A percentile compares a stretch with the other conserved stretches of the same genome.
These are phyloP conservation scores for Phytophthora citricola DNA, from an alignment of 352 stramenopile genomes.

Conservation along the genomic window DNA sequence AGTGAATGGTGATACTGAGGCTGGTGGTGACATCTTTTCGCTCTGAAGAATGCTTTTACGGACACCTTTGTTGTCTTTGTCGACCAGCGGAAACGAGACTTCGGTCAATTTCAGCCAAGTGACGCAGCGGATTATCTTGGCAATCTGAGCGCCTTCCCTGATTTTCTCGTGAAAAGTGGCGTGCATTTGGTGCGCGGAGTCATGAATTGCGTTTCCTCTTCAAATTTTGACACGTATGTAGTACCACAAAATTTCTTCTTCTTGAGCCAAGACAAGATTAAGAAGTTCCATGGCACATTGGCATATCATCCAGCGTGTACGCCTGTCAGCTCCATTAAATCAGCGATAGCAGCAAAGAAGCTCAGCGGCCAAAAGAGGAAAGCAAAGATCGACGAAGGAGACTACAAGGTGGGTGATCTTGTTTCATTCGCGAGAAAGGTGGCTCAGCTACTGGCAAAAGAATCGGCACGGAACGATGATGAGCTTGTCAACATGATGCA, in stretches of 20 bases:
- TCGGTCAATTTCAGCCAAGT: constrained; percentile 23
- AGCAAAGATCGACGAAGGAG: constrained; percentile 63
- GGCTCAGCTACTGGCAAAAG: constrained; percentile 60
- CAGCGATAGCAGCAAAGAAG: constrained; percentile 39
- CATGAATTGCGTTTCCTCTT: constrained; percentile 13
- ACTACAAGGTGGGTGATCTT: constrained; percentile 74
- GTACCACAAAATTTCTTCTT: constrained; percentile 12
- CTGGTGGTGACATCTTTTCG: constrained; percentile 46
- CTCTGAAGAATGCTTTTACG: constrained; percentile 33
- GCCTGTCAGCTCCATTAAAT: neutral
- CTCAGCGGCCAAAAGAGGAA: constrained; percentile 42
- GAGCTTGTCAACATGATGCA: constrained; percentile 48
- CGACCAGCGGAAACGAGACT: constrained; percentile 19
- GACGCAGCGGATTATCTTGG: constrained; percentile 9
- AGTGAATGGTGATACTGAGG: constrained; percentile 20
- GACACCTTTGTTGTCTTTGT: constrained; percentile 14
- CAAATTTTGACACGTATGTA: constrained; percentile 3
- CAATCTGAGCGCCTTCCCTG: neutral
- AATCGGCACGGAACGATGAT: constrained; percentile 81
- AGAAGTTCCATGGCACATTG: constrained; percentile 39
- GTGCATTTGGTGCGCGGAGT: constrained; percentile 18
- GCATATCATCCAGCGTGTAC: constrained; percentile 43
- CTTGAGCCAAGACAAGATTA: constrained; percentile 28
- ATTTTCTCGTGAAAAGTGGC: constrained; percentile 3
- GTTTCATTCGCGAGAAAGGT: constrained; percentile 66